Evolutionary conservation across 2,329 filamentous ascomycete species (phyloP).

Genomic region (Alternaria sp.): DNA sequence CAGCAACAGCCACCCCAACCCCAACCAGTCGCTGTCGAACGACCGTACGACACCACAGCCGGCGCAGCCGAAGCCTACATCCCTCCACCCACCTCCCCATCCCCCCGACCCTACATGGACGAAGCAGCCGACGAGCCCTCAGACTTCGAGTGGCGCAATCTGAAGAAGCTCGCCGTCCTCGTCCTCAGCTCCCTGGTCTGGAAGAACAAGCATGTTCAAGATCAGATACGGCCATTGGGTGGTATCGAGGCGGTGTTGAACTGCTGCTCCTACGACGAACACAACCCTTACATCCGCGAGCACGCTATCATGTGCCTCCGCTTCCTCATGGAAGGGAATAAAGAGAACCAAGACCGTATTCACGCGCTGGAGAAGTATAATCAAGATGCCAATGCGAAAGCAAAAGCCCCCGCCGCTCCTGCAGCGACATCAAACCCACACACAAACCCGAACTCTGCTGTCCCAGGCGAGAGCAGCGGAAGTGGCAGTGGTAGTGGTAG

Average conservation of each 20-base stretch:
- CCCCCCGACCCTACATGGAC: constrained; percentile 55
- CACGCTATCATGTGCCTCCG: constrained; percentile 64
- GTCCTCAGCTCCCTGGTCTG: constrained; percentile 89
- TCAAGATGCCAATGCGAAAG: constrained; percentile 23
- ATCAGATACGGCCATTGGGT: constrained; percentile 82
- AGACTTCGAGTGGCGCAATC: constrained; percentile 76
- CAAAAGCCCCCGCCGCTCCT: constrained; percentile 13
- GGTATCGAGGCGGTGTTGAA: constrained; percentile 88
- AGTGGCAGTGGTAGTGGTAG: not conserved
- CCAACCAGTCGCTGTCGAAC: constrained; percentile 62
- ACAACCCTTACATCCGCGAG: constrained; percentile 94
- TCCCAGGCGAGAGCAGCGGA: not conserved
- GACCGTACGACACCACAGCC: constrained; percentile 65
- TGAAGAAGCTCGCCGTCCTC: constrained; percentile 91
- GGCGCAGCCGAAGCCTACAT: constrained; percentile 53
- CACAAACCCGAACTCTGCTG: not conserved
- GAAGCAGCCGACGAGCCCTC: constrained; percentile 63
- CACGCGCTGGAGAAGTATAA: constrained; percentile 60
- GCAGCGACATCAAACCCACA: not conserved
- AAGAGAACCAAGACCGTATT: constrained; percentile 74
- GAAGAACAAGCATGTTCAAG: constrained; percentile 83
- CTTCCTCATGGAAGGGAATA: constrained; percentile 72
- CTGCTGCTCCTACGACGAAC: constrained; percentile 88
- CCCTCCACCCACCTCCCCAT: constrained; percentile 43
- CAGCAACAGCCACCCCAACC: constrained; percentile 34